Conservation (phyloP, 2,329 filamentous ascomycete species). For the Botrytis deweyae region DNA sequence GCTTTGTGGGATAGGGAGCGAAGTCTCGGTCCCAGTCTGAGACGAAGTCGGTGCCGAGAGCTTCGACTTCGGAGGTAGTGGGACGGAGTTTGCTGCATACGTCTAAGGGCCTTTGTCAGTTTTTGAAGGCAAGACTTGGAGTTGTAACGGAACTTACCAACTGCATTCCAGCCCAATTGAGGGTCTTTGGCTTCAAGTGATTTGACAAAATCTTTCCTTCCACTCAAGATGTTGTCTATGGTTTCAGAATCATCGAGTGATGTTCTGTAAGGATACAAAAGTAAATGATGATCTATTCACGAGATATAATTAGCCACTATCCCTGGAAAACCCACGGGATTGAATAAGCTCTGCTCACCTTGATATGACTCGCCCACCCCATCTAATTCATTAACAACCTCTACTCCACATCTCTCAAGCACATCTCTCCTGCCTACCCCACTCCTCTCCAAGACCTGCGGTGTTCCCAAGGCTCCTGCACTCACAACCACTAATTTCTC, state of each 20-base stretch:
- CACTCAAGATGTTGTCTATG: constrained; percentile 53
- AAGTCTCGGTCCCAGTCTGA: constrained; percentile 57
- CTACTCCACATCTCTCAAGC: constrained; percentile 49
- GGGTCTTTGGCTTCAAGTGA: constrained; percentile 49
- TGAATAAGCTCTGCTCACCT: constrained; percentile 31
- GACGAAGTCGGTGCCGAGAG: constrained; percentile 52
- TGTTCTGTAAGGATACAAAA: constrained; percentile 53
- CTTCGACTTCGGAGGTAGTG: constrained; percentile 52
- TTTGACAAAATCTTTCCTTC: constrained; percentile 47
- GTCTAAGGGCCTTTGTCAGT: constrained; percentile 40
- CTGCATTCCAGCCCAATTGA: constrained; percentile 56
- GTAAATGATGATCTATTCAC: constrained; percentile 49
- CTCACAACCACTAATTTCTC: constrained; percentile 54
- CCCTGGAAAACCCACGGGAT: background rate
- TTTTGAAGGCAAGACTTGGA: background rate
- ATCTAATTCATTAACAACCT: constrained; percentile 47
- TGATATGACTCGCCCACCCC: constrained; percentile 56
- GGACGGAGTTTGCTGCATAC: constrained; percentile 57
- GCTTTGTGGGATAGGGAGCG: constrained; percentile 36
- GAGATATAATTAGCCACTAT: background rate
- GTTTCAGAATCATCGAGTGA: constrained; percentile 48
- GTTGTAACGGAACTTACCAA: constrained; percentile 36
- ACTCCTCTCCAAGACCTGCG: constrained; percentile 58
- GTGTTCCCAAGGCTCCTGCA: constrained; percentile 41
- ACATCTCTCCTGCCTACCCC: constrained; percentile 56